phyloP scores from a whole-genome alignment of 768 basidiomycete species.

The Kwoniella dejecticola region DNA sequence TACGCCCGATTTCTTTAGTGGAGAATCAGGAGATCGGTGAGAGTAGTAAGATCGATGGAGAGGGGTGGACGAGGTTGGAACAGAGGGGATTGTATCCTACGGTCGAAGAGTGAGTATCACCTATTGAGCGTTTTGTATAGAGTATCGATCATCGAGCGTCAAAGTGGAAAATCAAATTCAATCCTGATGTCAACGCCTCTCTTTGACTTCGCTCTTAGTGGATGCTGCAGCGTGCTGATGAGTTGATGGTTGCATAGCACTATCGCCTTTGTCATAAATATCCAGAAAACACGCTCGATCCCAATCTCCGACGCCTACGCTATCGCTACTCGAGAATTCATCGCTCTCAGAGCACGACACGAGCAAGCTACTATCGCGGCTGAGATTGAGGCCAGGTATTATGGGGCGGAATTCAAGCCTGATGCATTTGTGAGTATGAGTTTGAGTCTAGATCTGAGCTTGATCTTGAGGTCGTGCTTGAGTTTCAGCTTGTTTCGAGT shows the following conservation, averaged over 20 bases:
- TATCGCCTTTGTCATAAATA: constrained; percentile 75
- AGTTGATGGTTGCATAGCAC: constrained; percentile 60
- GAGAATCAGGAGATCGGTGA: constrained; percentile 60
- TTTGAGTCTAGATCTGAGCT: background rate
- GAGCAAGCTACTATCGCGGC: constrained; percentile 76
- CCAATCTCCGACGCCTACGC: constrained; percentile 79
- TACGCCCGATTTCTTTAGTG: constrained; percentile 73
- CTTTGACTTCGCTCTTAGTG: too few species aligned
- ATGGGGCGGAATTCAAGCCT: constrained; percentile 62
- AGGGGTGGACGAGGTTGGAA: constrained; percentile 73
- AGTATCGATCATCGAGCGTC: too few species aligned
- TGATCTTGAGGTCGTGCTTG: background rate
- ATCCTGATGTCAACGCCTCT: too few species aligned
- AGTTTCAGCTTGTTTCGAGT: too few species aligned
- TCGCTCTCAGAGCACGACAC: constrained; percentile 79
- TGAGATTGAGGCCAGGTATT: constrained; percentile 72
- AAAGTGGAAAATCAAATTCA: too few species aligned
- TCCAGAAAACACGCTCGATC: constrained; percentile 67
- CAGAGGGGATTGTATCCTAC: constrained; percentile 81
- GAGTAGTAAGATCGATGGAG: constrained; percentile 57
- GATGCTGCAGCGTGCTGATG: background rate
- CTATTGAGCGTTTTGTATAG: background rate
- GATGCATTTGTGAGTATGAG: constrained; percentile 36
- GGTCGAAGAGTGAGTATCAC: constrained; percentile 80
- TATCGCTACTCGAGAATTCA: constrained; percentile 78